Conservation (phyloP, 2,329 filamentous ascomycete genomes). For the Teratosphaeria pseudoeucalypti region DNA sequence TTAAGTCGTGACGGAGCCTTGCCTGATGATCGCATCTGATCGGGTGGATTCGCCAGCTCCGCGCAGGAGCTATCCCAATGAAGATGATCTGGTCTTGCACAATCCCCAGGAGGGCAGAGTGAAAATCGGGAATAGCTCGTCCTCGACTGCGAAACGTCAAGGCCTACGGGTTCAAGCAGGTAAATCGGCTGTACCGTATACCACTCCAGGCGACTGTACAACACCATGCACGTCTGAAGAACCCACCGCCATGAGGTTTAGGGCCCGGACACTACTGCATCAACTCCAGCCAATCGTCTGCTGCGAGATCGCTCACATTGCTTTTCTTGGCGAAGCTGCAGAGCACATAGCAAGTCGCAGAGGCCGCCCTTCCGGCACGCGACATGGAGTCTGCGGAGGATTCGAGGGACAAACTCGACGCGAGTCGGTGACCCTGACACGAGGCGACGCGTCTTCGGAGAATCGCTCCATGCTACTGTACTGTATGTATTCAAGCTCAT, state of each 20-base stretch:
- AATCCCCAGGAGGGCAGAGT: not conserved
- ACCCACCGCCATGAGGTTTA: not conserved
- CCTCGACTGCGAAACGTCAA: too few relatives aligned
- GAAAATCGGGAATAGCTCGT: not conserved
- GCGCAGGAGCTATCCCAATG: not conserved
- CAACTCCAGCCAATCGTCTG: not conserved
- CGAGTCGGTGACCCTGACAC: not conserved
- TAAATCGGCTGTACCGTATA: too few relatives aligned
- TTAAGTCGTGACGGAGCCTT: not conserved
- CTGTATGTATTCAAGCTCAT: too few relatives aligned
- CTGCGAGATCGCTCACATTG: not conserved
- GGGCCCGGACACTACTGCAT: not conserved
- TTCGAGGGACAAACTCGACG: not conserved
- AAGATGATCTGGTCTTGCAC: not conserved
- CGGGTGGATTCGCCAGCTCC: not conserved
- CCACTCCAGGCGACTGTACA: too few relatives aligned
- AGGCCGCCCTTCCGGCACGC: not conserved
- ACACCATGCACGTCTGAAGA: not conserved
- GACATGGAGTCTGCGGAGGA: not conserved
- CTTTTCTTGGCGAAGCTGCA: not conserved
- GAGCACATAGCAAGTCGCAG: not conserved
- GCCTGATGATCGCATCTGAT: not conserved
- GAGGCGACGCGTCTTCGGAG: not conserved
- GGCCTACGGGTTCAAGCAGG: too few relatives aligned
- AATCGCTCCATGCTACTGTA: not conserved